Conservation (phyloP, 116 monocot genomes). For the Cymodocea nodosa region DNA sequence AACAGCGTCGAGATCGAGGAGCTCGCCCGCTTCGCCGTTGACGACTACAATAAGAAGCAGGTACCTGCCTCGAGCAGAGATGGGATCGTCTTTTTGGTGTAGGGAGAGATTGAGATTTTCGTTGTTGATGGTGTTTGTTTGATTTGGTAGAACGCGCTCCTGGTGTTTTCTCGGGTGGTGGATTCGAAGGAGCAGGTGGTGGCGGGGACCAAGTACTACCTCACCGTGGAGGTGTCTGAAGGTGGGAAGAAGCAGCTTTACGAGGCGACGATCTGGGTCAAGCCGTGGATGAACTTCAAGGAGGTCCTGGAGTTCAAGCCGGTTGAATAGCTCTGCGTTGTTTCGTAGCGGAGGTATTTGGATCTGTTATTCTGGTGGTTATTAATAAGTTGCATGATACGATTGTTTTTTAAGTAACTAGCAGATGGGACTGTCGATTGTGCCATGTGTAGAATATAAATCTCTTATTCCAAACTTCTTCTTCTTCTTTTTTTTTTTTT, state of each 20-base stretch:
- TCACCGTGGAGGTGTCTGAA: conserved; percentile 42
- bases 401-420: background rate
- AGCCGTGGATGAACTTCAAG: conserved; percentile 45
- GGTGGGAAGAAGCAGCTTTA: conserved; percentile 43
- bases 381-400: background rate
- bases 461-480: too few relatives aligned
- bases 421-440: too few relatives aligned
- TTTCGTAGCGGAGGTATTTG: background rate
- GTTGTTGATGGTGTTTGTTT: too few relatives aligned
- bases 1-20: conserved; percentile 37
- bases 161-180: conserved; percentile 41
- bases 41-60: conserved; percentile 69
- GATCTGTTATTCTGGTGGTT: background rate
- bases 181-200: conserved; percentile 52
- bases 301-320: conserved; percentile 43
- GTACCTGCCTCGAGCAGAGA: conserved; percentile 5
- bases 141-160: conserved; percentile 15
- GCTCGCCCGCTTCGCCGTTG: conserved; percentile 55
- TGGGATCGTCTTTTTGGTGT: too few relatives aligned
- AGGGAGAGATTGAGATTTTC: too few relatives aligned
- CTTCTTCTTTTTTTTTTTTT: too few relatives aligned
- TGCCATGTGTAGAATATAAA: too few relatives aligned
- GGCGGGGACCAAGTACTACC: conserved; percentile 36
- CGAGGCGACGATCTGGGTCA: conserved; percentile 56
- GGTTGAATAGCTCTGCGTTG: conserved; percentile 1